Base-by-base conservation (phyloP, 148 eudicot genomes). In the Arbutus unedo region DNA sequence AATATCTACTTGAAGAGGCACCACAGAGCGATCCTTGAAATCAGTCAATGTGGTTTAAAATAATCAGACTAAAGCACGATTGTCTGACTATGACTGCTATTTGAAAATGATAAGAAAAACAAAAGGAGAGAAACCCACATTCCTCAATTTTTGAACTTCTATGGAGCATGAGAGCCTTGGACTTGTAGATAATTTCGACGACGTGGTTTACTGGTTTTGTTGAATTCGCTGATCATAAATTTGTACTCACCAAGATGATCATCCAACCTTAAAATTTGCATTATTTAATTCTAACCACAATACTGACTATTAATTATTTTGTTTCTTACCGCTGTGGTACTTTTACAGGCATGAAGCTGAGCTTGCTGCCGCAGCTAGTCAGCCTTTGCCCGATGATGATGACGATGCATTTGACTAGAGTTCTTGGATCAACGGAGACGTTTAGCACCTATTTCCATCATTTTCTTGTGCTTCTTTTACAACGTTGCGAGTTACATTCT, bases 311-410 rank as follows among this genome's bases (percentile, higher is more conserved):
- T 16, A 25, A 38, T 76, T 31, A 23, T 6, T 53, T 8, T 48
- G 78, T 25, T 59, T 78, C 53, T 44, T 57, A 18, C 56, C 10
- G 15, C 43, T 10, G 55, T 45, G 21, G 7, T 45, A 50, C 6
- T 23, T 11, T 16, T 66, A 18, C 57, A 80, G 82, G 82, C 82
- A 80, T 66, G 82, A 80, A 66, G 82, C 82, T 25, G 82, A 80
- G 59, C 82, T 80, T 80, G 74, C 59, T 49, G 82, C 82, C 0
- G 82, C 82, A 0, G 81, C 81, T 23, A 79, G 81, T 48, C 73
- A 79, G 19, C 81, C 81, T 38, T 55, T 62, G 14, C 81, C 81
- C 0, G 81, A 79, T 16, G 81, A 79, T 2, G 81, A 79, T 23
- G 81, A 62, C 3, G 81, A 79, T 31, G 82, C 74, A 25, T 80